Conservation (phyloP, 139 green algal species). For the Coelastrella sp. region DNA sequence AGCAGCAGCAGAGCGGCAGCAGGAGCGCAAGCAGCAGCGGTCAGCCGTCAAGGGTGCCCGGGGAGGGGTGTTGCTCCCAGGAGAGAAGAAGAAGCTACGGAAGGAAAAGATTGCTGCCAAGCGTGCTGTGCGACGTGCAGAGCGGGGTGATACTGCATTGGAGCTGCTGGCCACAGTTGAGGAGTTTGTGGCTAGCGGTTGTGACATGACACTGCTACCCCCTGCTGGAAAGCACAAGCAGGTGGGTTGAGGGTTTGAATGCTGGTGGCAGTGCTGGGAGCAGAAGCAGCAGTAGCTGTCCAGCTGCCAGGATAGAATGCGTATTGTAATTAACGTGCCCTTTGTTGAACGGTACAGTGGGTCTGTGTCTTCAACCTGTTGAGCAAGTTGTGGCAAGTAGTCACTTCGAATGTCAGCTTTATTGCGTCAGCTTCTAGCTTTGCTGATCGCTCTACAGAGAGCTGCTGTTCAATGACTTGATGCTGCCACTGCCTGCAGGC, state of each 20-base stretch:
- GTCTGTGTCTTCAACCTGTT: too few species aligned
- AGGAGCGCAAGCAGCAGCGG: constrained; percentile 4
- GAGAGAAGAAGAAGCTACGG: constrained; percentile 63
- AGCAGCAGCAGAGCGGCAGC: not conserved
- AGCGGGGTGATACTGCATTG: constrained; percentile 45
- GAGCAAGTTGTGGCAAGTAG: too few species aligned
- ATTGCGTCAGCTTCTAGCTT: too few species aligned
- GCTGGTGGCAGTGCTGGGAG: too few species aligned
- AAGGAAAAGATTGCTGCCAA: constrained; percentile 64
- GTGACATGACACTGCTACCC: constrained; percentile 53
- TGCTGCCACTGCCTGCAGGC: not conserved
- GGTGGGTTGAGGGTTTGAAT: not conserved
- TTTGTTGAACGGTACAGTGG: too few species aligned
- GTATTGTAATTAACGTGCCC: too few species aligned
- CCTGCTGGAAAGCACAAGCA: constrained; percentile 50
- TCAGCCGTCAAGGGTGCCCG: constrained; percentile 45
- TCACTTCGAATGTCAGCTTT: too few species aligned
- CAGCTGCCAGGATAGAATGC: too few species aligned
- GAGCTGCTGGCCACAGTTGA: constrained; percentile 33
- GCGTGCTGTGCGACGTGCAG: constrained; percentile 45
- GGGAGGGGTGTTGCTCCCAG: constrained; percentile 59
- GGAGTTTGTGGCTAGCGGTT: constrained; percentile 39
- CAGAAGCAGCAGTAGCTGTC: not conserved
- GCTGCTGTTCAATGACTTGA: too few species aligned
- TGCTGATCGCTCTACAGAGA: too few species aligned